Evolutionary conservation across 768 basidiomycete genomes (phyloP).

Genomic region (Amanita subjunquillea): DNA sequence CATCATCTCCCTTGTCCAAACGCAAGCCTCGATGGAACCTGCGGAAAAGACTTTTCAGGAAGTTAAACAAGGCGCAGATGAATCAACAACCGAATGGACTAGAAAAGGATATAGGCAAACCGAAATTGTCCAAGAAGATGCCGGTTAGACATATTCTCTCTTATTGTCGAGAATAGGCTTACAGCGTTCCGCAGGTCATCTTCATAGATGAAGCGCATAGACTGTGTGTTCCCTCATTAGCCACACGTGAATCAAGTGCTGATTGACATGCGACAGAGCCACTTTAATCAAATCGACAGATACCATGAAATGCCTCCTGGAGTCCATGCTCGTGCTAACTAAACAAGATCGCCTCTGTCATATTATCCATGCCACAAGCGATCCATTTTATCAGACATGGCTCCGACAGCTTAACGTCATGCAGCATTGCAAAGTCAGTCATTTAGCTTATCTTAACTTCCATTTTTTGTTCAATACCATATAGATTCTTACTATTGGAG

Average conservation of each 20-base stretch:
- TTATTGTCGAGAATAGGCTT: constrained; percentile 5
- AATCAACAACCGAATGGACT: constrained; percentile 13
- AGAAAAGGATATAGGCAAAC: constrained; percentile 24
- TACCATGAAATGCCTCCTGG: constrained; percentile 76
- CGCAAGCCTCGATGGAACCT: constrained; percentile 22
- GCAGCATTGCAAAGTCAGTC: constrained; percentile 68
- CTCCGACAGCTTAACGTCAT: constrained; percentile 70
- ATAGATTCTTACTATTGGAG: constrained; percentile 71
- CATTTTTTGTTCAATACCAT: background rate
- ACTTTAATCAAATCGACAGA: constrained; percentile 67
- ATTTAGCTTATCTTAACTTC: background rate
- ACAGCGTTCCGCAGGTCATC: constrained; percentile 29
- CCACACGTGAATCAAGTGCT: background rate
- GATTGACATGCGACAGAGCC: constrained; percentile 32
- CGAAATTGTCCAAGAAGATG: constrained; percentile 47
- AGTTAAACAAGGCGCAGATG: constrained; percentile 7
- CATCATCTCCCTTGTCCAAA: constrained; percentile 13
- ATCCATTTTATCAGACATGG: constrained; percentile 82
- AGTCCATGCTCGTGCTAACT: constrained; percentile 79
- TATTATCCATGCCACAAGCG: constrained; percentile 74
- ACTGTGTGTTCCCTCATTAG: constrained; percentile 32
- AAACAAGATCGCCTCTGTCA: constrained; percentile 84
- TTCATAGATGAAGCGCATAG: constrained; percentile 86
- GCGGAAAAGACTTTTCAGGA: constrained; percentile 19
- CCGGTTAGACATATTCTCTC: constrained; percentile 32